phyloP scores from a whole-genome alignment of 805 yeast genomes.

The Tetrapisispora iriomotensis region DNA sequence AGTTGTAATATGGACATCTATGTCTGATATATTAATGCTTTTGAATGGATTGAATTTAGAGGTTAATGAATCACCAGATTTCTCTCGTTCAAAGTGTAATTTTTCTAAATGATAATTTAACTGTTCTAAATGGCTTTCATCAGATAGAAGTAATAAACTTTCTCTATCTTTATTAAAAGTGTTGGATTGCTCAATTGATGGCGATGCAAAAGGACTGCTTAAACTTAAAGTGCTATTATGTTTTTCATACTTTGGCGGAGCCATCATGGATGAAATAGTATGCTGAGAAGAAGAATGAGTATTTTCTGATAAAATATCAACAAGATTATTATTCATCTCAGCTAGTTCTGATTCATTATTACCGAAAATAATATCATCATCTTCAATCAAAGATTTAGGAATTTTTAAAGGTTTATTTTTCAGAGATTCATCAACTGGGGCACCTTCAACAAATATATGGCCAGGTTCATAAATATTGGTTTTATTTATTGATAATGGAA shows the following conservation, averaged over 20 bases:
- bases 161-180: not conserved
- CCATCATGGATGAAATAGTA: conserved; percentile 35
- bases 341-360: conserved; percentile 24
- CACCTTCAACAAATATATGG: conserved; percentile 4
- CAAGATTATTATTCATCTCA: conserved; percentile 11
- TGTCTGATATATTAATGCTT: not conserved
- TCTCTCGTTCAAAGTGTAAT: conserved; percentile 12
- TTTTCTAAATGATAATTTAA: conserved; percentile 8
- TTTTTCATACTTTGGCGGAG: conserved; percentile 79
- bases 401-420: conserved; percentile 2
- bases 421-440: not conserved
- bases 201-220: not conserved
- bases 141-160: not conserved
- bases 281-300: conserved; percentile 2
- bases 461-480: conserved; percentile 1
- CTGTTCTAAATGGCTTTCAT: not conserved
- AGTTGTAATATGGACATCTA: not conserved
- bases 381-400: conserved; percentile 62
- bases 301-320: not conserved
- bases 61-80: not conserved
- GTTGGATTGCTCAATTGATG: not conserved
- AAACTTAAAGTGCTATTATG: conserved; percentile 57
- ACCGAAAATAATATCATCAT: conserved; percentile 33
- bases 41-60: not conserved
- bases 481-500: conserved; percentile 41